Conservation (phyloP, 306 rosid species). For the Cucumis melo region DNA sequence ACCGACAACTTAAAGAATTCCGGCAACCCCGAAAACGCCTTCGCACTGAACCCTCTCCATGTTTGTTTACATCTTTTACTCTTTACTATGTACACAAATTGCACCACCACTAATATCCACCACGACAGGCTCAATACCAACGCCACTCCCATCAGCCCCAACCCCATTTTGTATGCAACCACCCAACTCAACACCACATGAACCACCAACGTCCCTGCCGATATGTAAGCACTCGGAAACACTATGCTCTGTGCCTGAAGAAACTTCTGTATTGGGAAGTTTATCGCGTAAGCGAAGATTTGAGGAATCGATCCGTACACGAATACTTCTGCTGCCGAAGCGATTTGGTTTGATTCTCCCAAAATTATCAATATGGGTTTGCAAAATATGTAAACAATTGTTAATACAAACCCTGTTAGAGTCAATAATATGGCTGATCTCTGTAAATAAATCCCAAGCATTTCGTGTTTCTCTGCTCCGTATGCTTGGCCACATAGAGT, state of each 20-base stretch:
- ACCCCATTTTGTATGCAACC: slow-evolving; percentile 28
- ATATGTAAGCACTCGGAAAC: slow-evolving; percentile 43
- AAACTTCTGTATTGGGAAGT: slow-evolving; percentile 74
- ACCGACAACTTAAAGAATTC: slow-evolving; percentile 38
- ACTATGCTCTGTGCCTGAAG: slow-evolving; percentile 69
- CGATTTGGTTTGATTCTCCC: slow-evolving; percentile 20
- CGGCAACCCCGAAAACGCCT: slow-evolving; percentile 39
- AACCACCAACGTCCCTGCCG: slow-evolving; percentile 26
- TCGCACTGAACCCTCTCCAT: slow-evolving; percentile 36
- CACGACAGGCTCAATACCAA: slow-evolving; percentile 52
- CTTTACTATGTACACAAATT: slow-evolving; percentile 24
- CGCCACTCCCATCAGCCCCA: slow-evolving; percentile 48
- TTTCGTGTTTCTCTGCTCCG: slow-evolving; percentile 43
- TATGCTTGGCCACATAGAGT: slow-evolving; percentile 69
- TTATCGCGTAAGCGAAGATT: slow-evolving; percentile 55
- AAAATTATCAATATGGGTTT: slow-evolving; percentile 29
- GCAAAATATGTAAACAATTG: slow-evolving; percentile 25
- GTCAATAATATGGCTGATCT: slow-evolving; percentile 33
- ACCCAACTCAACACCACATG: slow-evolving; percentile 42
- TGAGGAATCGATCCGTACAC: slow-evolving; percentile 70
- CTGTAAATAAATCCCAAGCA: slow-evolving; percentile 63
- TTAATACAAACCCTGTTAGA: slow-evolving; percentile 35
- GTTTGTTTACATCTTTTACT: slow-evolving; percentile 23
- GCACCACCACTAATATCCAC: slow-evolving; percentile 62
- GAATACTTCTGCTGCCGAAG: slow-evolving; percentile 37